Evolutionary conservation across 345 rosid genomes (phyloP).

Genomic region (Euphorbia tirucalli): DNA sequence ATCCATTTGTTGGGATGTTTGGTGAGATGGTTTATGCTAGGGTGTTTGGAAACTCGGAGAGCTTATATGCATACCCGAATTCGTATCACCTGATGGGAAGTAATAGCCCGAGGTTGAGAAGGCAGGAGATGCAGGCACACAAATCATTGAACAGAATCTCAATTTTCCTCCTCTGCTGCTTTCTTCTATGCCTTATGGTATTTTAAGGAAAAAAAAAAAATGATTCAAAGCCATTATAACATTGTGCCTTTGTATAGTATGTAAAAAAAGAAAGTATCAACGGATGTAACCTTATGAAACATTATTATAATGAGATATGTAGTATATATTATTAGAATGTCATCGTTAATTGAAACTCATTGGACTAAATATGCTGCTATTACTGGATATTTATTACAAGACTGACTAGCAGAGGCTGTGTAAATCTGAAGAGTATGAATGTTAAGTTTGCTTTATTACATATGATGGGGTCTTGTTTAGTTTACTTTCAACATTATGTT

Average conservation of each 20-base stretch:
- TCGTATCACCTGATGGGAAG: conserved; percentile 38
- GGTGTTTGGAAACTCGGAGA: conserved; percentile 63
- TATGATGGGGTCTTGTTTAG: background rate
- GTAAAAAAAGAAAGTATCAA: background rate
- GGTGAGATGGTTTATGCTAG: conserved; percentile 78
- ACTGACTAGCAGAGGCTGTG: too few relatives aligned
- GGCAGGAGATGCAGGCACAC: conserved; percentile 65
- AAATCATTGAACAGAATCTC: conserved; percentile 76
- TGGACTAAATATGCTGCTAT: background rate
- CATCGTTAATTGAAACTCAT: background rate
- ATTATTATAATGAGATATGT: background rate
- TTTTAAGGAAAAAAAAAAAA: conserved; percentile 46
- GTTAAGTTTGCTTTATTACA: background rate
- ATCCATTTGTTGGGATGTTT: conserved; percentile 53
- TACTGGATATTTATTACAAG: too few relatives aligned
- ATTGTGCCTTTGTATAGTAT: conserved; percentile 3
- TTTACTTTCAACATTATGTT: too few relatives aligned
- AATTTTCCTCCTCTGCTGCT: conserved; percentile 75
- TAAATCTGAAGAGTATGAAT: too few relatives aligned
- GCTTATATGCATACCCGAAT: conserved; percentile 45
- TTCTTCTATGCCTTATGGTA: conserved; percentile 74
- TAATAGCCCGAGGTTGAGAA: conserved; percentile 53
- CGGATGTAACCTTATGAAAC: conserved; percentile 1
- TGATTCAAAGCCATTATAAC: background rate
- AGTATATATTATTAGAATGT: background rate